Conservation (phyloP, 2,329 filamentous ascomycete species). For the Diaporthe citrichinensis region DNA sequence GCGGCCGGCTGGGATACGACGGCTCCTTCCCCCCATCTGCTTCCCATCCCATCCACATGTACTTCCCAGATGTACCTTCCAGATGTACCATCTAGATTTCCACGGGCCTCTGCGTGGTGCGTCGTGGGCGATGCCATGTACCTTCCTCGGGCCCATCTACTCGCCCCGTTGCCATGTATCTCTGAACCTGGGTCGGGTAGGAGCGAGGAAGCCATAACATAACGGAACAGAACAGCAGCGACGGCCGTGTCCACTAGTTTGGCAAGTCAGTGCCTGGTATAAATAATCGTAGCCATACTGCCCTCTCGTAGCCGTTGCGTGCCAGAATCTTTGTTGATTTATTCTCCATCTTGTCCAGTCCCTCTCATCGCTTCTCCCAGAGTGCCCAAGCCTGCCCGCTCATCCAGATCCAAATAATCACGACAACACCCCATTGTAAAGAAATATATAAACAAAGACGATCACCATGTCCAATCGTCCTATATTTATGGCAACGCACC, state of each 20-base stretch:
- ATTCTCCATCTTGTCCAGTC: not conserved
- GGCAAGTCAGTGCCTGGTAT: conserved; percentile 35
- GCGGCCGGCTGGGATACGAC: conserved; percentile 21
- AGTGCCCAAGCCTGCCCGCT: not conserved
- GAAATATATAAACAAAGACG: conserved; percentile 27
- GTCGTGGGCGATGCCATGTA: conserved; percentile 4
- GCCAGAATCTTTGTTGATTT: conserved; percentile 15
- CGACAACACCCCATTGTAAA: not conserved
- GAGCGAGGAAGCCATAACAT: conserved; percentile 18
- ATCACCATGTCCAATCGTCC: conserved; percentile 80
- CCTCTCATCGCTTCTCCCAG: conserved; percentile 7
- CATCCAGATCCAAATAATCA: not conserved
- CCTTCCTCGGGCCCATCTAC: not conserved
- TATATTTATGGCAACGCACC: conserved; percentile 95
- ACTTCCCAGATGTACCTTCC: not conserved
- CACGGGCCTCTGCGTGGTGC: not conserved
- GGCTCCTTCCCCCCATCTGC: not conserved
- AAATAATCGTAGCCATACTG: conserved; percentile 39
- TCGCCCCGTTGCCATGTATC: conserved; percentile 21
- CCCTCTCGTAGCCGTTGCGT: conserved; percentile 7
- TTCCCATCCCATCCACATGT: not conserved
- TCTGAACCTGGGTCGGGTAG: not conserved
- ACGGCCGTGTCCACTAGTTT: conserved; percentile 33
- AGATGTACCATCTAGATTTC: not conserved
- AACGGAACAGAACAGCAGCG: not conserved